Evolutionary conservation across 768 basidiomycete genomes (phyloP).

Genomic region (Paxillus ammoniavirescens): DNA sequence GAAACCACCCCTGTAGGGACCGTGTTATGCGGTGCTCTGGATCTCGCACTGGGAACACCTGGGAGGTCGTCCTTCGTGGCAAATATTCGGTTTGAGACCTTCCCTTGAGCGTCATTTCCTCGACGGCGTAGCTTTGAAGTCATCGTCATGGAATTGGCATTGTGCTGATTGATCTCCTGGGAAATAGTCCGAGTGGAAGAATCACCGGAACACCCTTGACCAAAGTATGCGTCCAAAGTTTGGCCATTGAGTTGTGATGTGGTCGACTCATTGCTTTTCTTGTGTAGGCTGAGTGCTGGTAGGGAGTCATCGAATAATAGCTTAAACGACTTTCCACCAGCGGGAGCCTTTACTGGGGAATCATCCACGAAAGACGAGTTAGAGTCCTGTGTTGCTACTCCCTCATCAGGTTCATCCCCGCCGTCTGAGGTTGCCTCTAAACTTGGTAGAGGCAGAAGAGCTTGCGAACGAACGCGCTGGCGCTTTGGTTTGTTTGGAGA

Average conservation of each 20-base stretch:
- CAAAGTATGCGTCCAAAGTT: neutral
- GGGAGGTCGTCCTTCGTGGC: slow-evolving; percentile 4
- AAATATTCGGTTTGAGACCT: slow-evolving; percentile 9
- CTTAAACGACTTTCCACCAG: slow-evolving; percentile 60
- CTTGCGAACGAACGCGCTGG: slow-evolving; percentile 49
- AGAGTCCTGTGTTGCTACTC: slow-evolving; percentile 22
- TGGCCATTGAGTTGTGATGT: neutral
- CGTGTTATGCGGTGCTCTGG: neutral
- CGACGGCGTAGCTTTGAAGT: neutral
- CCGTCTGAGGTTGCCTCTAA: slow-evolving; percentile 30
- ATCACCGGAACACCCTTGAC: slow-evolving; percentile 1
- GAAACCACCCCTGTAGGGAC: neutral
- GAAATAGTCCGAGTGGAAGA: slow-evolving; percentile 1
- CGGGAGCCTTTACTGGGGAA: slow-evolving; percentile 65
- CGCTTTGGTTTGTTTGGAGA: slow-evolving; percentile 79
- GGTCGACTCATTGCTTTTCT: slow-evolving; percentile 10
- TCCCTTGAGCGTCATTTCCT: slow-evolving; percentile 3
- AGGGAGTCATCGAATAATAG: slow-evolving; percentile 61
- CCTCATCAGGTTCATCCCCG: slow-evolving; percentile 37
- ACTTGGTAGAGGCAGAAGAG: slow-evolving; percentile 37
- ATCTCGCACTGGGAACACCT: neutral
- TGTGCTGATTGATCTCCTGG: neutral
- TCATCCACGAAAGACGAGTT: slow-evolving; percentile 60
- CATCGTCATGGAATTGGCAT: slow-evolving; percentile 2
- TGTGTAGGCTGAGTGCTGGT: slow-evolving; percentile 16